Evolutionary conservation across 1,284 basidiomycete genomes (phyloP).

Genomic region (Pascua sp.): DNA sequence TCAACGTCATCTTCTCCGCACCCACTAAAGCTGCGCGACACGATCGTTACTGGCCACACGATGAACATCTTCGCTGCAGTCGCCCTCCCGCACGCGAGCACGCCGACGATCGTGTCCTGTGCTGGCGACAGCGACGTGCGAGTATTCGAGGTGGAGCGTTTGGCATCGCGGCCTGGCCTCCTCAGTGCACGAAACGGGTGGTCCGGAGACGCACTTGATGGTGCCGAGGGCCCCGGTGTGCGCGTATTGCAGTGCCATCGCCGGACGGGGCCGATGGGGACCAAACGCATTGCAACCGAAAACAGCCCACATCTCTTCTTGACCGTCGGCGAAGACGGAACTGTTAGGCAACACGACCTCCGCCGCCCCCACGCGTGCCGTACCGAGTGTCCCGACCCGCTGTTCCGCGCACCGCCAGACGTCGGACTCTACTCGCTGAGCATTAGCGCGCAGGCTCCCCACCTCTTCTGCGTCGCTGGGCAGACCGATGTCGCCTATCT

Average conservation of each 20-base stretch:
- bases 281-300: conserved; percentile 79
- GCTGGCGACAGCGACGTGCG: conserved; percentile 77
- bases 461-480: conserved; percentile 54
- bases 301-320: conserved; percentile 78
- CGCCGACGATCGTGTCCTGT: conserved; percentile 57
- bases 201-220: conserved; percentile 26
- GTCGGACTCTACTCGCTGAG: conserved; percentile 52
- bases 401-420: conserved; percentile 41
- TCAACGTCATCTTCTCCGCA: conserved; percentile 49
- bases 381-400: conserved; percentile 40
- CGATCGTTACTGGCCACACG: conserved; percentile 71
- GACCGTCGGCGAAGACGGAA: conserved; percentile 72
- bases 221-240: conserved; percentile 38
- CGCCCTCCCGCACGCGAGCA: conserved; percentile 62
- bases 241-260: conserved; percentile 65
- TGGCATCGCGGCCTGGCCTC: conserved; percentile 14
- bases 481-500: conserved; percentile 66
- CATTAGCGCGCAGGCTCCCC: conserved; percentile 50
- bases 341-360: conserved; percentile 83
- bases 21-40: conserved; percentile 61
- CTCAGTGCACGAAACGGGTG: conserved; percentile 45
- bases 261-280: conserved; percentile 41
- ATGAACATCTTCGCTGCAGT: conserved; percentile 85
- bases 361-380: conserved; percentile 53
- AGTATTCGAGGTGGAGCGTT: conserved; percentile 69